Percentiles rank a stretch among this genome's conserved stretches.
Conservation (phyloP, 352 stramenopile species). For the Phytophthora podocarpi region DNA sequence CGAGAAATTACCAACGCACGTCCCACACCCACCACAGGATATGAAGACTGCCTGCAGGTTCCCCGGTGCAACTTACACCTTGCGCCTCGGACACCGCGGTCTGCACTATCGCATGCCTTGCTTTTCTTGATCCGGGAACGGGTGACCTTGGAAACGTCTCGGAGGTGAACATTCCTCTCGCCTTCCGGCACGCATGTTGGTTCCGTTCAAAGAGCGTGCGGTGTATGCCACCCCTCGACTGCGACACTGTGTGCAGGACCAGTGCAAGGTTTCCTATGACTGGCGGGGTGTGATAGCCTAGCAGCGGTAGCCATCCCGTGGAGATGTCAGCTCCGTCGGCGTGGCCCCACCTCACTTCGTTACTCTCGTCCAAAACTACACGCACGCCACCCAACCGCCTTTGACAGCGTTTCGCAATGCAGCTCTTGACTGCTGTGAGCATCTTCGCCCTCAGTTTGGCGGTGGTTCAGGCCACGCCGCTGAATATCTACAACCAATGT, state of each 20-base stretch:
- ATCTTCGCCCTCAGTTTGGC: constrained; percentile 20
- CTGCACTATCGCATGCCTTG: constrained; percentile 20
- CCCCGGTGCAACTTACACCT: too few species aligned
- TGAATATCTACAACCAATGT: constrained; percentile 63
- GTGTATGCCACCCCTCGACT: constrained; percentile 6
- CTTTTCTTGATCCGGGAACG: constrained; percentile 24
- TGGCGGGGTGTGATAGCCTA: too few species aligned
- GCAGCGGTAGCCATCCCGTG: neutral
- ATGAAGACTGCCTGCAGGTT: constrained; percentile 1
- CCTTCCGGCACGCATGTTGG: constrained; percentile 27
- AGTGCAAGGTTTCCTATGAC: constrained; percentile 26
- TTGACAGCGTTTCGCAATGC: constrained; percentile 14
- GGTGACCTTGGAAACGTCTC: constrained; percentile 10
- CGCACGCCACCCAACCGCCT: neutral
- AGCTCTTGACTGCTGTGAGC: neutral
- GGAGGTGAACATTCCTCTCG: constrained; percentile 28
- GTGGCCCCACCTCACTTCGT: constrained; percentile 23
- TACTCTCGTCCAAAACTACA: constrained; percentile 6
- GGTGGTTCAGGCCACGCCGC: constrained; percentile 26
- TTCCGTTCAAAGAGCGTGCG: constrained; percentile 33
- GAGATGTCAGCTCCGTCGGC: too few species aligned
- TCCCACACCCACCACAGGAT: too few species aligned
- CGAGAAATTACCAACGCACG: constrained; percentile 6
- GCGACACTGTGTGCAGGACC: constrained; percentile 25
- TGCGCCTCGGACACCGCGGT: neutral